Evolutionary conservation across 192 early-diverging fungal species (phyloP).

Genomic region (Podila epicladia): DNA sequence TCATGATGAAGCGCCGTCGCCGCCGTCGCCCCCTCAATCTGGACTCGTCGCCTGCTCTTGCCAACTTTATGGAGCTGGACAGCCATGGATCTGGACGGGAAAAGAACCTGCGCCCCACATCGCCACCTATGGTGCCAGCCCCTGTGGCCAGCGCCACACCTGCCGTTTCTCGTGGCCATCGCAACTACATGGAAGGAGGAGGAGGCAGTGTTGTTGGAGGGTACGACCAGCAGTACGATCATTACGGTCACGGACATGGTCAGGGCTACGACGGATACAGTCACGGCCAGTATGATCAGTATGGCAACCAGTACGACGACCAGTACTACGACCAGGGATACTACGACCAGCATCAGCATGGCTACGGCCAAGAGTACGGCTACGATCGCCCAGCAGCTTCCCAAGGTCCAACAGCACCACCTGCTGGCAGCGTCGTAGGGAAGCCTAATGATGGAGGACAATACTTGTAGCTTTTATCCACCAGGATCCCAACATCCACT

Average conservation of each 20-base stretch:
- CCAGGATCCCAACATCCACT: not conserved
- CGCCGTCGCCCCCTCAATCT: constrained; percentile 39
- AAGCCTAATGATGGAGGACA: not conserved
- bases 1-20: constrained; percentile 43
- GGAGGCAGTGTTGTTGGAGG: constrained; percentile 17
- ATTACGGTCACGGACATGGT: constrained; percentile 12
- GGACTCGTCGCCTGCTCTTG: constrained; percentile 15
- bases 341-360: not conserved
- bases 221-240: constrained; percentile 16
- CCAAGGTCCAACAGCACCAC: not conserved
- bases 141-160: constrained; percentile 40
- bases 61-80: not conserved
- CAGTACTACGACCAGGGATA: not conserved
- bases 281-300: constrained; percentile 9
- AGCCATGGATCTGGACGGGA: not conserved
- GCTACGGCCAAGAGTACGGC: not conserved
- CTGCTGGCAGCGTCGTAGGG: not conserved
- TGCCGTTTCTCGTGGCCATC: constrained; percentile 3
- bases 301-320: not conserved
- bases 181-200: constrained; percentile 5
- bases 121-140: not conserved
- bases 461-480: not conserved
- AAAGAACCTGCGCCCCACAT: not conserved
- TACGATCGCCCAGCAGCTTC: constrained; percentile 1
- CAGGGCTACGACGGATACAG: constrained; percentile 14